Conservation (phyloP, 2,329 filamentous ascomycete species). For the Tolypocladium ophioglossoides region DNA sequence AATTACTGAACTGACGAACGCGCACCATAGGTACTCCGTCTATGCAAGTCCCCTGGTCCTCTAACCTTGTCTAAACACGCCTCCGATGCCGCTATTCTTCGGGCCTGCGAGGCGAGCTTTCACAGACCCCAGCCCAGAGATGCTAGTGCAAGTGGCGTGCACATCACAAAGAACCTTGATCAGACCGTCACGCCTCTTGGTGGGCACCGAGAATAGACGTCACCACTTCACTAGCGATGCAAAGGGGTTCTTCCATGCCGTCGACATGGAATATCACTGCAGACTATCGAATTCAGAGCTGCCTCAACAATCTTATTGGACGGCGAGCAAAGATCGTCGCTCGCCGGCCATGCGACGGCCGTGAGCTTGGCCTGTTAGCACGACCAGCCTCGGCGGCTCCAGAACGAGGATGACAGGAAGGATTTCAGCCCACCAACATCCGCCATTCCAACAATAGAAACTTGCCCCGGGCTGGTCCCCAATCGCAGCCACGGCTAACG, state of each 20-base stretch:
- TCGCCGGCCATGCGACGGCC: background rate
- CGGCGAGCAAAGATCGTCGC: background rate
- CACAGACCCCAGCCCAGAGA: no score
- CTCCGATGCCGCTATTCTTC: background rate
- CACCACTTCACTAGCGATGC: no score
- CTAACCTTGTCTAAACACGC: background rate
- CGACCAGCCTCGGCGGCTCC: conserved; percentile 5
- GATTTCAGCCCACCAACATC: background rate
- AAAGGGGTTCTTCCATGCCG: background rate
- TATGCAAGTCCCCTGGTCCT: background rate
- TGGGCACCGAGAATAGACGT: background rate
- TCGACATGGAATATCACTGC: background rate
- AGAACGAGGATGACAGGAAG: background rate
- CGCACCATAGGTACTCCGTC: no score
- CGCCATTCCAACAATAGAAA: background rate
- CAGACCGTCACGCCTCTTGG: background rate
- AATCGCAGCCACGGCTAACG: background rate
- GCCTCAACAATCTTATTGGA: background rate
- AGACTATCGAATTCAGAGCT: background rate
- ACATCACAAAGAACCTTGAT: background rate
- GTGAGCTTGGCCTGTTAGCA: background rate
- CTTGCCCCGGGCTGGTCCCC: background rate
- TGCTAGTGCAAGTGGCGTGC: background rate
- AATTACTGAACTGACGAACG: no score
- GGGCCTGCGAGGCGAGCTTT: background rate